These are phyloP conservation scores for Oryza australiensis DNA, from an alignment of 176 grass and related monocot genomes.

Conservation along the genomic window DNA sequence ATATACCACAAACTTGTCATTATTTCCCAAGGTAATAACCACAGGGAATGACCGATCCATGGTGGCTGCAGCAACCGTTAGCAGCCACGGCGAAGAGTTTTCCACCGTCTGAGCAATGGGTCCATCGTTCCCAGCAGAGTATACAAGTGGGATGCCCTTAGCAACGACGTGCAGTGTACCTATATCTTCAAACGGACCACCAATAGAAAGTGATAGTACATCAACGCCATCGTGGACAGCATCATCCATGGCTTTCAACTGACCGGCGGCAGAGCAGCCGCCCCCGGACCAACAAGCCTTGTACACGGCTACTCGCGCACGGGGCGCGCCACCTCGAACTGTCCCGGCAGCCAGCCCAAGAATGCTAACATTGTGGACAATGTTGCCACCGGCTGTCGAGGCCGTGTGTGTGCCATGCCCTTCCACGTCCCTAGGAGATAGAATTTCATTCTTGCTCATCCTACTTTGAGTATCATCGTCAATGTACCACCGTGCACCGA, in stretches of 20 bases:
- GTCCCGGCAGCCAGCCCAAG: background rate
- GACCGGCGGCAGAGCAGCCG: background rate
- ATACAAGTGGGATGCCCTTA: background rate
- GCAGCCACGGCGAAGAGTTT: background rate
- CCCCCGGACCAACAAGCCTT: slow-evolving; percentile 1
- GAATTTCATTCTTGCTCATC: background rate
- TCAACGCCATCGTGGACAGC: slow-evolving; percentile 39
- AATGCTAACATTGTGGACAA: background rate
- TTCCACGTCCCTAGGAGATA: slow-evolving; percentile 28
- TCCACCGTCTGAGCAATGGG: background rate
- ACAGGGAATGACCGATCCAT: background rate
- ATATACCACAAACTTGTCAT: background rate
- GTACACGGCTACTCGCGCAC: slow-evolving; percentile 29
- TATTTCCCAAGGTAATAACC: background rate
- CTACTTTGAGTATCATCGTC: background rate
- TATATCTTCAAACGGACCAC: accelerated
- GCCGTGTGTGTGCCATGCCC: slow-evolving; percentile 49
- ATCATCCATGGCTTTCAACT: slow-evolving; percentile 14
- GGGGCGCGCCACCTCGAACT: background rate
- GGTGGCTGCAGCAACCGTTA: background rate
- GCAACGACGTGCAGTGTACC: background rate
- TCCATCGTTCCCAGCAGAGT: background rate
- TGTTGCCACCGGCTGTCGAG: background rate
- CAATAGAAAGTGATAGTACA: slow-evolving; percentile 30
- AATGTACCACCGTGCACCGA: slow-evolving; percentile 15